Percentiles rank a stretch among this genome's conserved stretches.
phyloP scores from a whole-genome alignment of 768 basidiomycete genomes.

The Tricholoma matsutake region DNA sequence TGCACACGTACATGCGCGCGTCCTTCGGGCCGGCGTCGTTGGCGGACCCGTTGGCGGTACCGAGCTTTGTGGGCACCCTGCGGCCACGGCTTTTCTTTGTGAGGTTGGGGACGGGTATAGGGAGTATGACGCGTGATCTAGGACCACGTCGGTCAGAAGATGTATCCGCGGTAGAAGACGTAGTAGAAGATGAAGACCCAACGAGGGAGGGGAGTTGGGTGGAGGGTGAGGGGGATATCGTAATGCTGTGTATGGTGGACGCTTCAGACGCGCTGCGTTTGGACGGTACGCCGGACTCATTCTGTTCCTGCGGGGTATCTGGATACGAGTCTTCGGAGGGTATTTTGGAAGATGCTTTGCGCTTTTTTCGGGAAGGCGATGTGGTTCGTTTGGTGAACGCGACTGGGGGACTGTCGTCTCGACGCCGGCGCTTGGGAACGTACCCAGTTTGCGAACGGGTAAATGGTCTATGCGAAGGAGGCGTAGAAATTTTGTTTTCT shows the following conservation, averaged over 20 bases:
- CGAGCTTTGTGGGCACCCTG: constrained; percentile 58
- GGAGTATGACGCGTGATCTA: constrained; percentile 53
- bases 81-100: constrained; percentile 81
- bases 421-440: constrained; percentile 26
- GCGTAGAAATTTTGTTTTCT: not conserved
- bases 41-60: constrained; percentile 9
- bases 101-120: constrained; percentile 71
- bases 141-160: constrained; percentile 38
- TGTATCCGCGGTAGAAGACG: not conserved
- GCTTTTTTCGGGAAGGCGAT: constrained; percentile 8
- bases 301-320: not conserved
- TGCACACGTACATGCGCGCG: constrained; percentile 51
- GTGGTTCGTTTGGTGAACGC: constrained; percentile 6
- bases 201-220: constrained; percentile 14
- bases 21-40: constrained; percentile 16
- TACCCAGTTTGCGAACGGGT: constrained; percentile 36
- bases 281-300: not conserved
- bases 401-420: constrained; percentile 16
- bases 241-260: not conserved
- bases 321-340: not conserved
- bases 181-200: constrained; percentile 11
- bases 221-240: not conserved
- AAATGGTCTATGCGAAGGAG: constrained; percentile 23
- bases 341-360: not conserved
- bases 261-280: not conserved